phyloP scores from a whole-genome alignment of 2,329 filamentous ascomycete genomes.

The Acrocalymma vagum region DNA sequence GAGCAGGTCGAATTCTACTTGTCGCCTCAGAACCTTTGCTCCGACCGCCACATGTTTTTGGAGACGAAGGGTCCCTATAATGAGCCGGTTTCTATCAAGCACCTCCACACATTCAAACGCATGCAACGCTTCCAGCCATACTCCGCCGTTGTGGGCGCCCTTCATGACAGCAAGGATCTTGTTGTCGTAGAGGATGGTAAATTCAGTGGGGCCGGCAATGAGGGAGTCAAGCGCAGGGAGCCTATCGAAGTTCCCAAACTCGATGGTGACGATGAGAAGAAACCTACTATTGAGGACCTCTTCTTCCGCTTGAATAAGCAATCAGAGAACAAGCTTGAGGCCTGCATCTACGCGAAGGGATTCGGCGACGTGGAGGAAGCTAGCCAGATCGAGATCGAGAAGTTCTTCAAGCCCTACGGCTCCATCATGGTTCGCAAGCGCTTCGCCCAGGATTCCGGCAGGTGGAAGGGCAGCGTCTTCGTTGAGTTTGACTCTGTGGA shows the following conservation, averaged over 20 bases:
- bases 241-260: slow-evolving; percentile 57
- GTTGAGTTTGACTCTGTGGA: slow-evolving; percentile 89
- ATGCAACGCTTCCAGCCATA: slow-evolving; percentile 96
- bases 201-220: slow-evolving; percentile 57
- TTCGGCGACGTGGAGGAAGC: slow-evolving; percentile 85
- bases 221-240: slow-evolving; percentile 72
- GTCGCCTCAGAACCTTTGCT: slow-evolving; percentile 86
- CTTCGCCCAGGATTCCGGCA: slow-evolving; percentile 69
- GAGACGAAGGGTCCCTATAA: slow-evolving; percentile 81
- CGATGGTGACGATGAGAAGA: slow-evolving; percentile 39
- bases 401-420: slow-evolving; percentile 85
- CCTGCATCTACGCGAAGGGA: slow-evolving; percentile 91
- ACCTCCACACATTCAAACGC: slow-evolving; percentile 88
- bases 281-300: slow-evolving; percentile 48
- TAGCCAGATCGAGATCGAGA: slow-evolving; percentile 93
- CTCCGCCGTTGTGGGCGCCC: slow-evolving; percentile 80
- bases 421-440: slow-evolving; percentile 85
- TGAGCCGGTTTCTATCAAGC: slow-evolving; percentile 79
- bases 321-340: slow-evolving; percentile 71
- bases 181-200: slow-evolving; percentile 77
- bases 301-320: slow-evolving; percentile 60
- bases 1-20: slow-evolving; percentile 97
- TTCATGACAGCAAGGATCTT: slow-evolving; percentile 78
- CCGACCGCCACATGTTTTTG: slow-evolving; percentile 86
- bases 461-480: slow-evolving; percentile 97